A percentile compares a stretch with the other conserved stretches of the same genome.
Conservation (phyloP, 257 asterid species). For the Nicotiana obtusifolia region DNA sequence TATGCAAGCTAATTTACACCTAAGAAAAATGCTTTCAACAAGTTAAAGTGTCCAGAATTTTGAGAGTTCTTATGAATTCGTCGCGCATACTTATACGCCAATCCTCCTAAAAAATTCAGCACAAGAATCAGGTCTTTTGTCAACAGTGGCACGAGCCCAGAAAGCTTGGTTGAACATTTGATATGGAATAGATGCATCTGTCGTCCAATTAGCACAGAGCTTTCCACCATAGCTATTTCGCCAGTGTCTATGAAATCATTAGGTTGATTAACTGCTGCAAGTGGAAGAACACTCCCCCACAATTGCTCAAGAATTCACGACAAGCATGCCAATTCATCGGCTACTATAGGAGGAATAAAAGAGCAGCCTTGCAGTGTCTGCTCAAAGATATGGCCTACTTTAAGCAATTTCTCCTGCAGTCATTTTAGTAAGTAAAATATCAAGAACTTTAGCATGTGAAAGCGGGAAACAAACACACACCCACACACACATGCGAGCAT, state of each 20-base stretch:
- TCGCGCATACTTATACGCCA: neutral
- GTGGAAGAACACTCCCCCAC: neutral
- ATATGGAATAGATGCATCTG: neutral
- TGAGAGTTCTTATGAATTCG: neutral
- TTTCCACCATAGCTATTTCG: neutral
- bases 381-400: constrained; percentile 87
- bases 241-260: neutral
- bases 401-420: constrained; percentile 77
- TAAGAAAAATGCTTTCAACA: neutral
- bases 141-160: neutral
- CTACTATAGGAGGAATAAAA: constrained; percentile 66
- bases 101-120: neutral
- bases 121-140: neutral
- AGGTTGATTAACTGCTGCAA: neutral
- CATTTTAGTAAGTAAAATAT: neutral
- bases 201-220: neutral
- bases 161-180: neutral
- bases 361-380: constrained; percentile 70
- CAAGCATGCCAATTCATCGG: constrained; percentile 36
- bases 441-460: neutral
- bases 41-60: neutral
- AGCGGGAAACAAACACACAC: neutral
- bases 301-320: neutral
- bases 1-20: constrained; percentile 2
- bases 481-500: neutral